phyloP scores from a whole-genome alignment of 768 basidiomycete genomes.

The Solioccasus polychromus region DNA sequence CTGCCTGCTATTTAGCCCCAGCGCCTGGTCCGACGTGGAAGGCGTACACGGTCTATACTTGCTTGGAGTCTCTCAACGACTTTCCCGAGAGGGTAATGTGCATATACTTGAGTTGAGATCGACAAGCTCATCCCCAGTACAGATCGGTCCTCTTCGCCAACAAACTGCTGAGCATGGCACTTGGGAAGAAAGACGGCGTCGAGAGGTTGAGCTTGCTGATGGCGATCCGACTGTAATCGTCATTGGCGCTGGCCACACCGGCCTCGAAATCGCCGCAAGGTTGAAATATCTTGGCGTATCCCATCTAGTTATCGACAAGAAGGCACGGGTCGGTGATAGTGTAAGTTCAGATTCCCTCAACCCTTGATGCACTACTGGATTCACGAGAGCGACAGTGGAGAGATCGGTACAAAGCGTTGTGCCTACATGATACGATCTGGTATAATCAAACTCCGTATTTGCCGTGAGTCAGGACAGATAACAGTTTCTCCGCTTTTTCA shows the following conservation, averaged over 20 bases:
- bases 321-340: slow-evolving; percentile 49
- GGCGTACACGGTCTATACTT: slow-evolving; percentile 57
- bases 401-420: slow-evolving; percentile 55
- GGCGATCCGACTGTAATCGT: slow-evolving; percentile 56
- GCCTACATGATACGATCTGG: slow-evolving; percentile 53
- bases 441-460: slow-evolving; percentile 57
- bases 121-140: neutral
- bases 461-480: slow-evolving; percentile 31
- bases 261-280: slow-evolving; percentile 61
- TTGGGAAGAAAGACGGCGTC: slow-evolving; percentile 49
- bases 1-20: slow-evolving; percentile 54
- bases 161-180: slow-evolving; percentile 46
- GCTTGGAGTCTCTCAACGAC: slow-evolving; percentile 55
- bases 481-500: neutral
- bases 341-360: too few species aligned
- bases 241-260: slow-evolving; percentile 66
- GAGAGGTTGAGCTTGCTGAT: slow-evolving; percentile 45
- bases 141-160: slow-evolving; percentile 42
- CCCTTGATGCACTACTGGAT: neutral
- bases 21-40: slow-evolving; percentile 47
- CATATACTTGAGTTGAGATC: neutral
- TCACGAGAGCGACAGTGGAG: slow-evolving; percentile 40
- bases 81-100: slow-evolving; percentile 46
- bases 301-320: slow-evolving; percentile 56
- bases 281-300: slow-evolving; percentile 58